Evolutionary conservation across 2,329 filamentous ascomycete genomes (phyloP), one percentile per base, ranked within the genome.

Genomic region (Talaromyces sp.): DNA sequence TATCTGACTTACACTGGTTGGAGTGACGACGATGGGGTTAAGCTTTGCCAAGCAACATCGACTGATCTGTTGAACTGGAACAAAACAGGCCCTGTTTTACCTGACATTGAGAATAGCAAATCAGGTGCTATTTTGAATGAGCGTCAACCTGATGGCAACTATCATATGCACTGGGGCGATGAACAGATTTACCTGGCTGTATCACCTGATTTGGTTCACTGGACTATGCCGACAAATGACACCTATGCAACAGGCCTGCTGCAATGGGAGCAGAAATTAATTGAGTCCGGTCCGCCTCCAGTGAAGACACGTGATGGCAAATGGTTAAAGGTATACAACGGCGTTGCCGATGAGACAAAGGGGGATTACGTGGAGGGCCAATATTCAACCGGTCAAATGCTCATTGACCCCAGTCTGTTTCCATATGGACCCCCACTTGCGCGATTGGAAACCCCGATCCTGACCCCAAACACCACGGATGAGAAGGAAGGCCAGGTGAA

Each of bases 1-100:
- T 75, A 76, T 65, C 60, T 77, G 61, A 76, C 74, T 1, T 77
- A 77, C 61, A 76, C 74, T 4, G 72, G 61, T 1, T 77, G 68
- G 54, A 53, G 49, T 11, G 71, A 76, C 52, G 55, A 64, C 17
- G 67, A 64, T 5, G 68, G 65, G 1, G 67, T 73, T 13, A 71
- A 69, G 36, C 69, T 77, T 15, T 75, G 73, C 51, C 60, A 76
- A 5, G 74, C 74, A 33, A 77, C 73, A 1, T 75, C 72, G 7
- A 70, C 69, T 4, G 70, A 77, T 60, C 66, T 77, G 11, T 63
- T 76, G 3, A 66, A 66, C 55, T 77, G 74, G 74, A 70, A 63
- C 4, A 77, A 76, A 56, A 51, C 63, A 27, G 61, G 62, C 7
- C 65, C 65, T 4, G 19, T 65, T 25, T 65, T 67, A 32, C 63